A percentile compares a stretch with the other conserved stretches of the same genome.
phyloP scores from a whole-genome alignment of 176 grass and related monocot species.

The Hordeum marinum region DNA sequence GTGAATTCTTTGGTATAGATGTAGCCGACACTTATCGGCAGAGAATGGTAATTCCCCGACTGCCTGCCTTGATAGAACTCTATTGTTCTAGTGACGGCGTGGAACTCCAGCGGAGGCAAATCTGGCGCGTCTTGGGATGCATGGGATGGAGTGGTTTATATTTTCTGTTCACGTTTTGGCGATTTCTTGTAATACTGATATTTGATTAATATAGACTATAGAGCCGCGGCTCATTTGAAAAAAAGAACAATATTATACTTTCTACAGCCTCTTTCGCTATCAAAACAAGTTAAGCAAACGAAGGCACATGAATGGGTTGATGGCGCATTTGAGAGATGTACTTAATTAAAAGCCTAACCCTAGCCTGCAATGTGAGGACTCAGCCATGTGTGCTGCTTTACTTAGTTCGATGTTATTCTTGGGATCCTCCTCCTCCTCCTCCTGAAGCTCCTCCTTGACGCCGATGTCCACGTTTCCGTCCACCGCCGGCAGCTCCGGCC shows the following conservation, averaged over 20 bases:
- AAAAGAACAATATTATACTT: background rate
- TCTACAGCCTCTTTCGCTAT: background rate
- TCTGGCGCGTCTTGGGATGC: no score
- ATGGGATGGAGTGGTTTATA: no score
- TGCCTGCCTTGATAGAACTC: no score
- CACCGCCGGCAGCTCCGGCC: background rate
- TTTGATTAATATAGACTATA: no score
- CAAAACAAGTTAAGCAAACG: background rate
- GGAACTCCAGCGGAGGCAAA: no score
- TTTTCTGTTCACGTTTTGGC: no score
- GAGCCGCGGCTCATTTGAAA: no score
- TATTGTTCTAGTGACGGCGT: no score
- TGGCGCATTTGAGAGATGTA: slow-evolving; percentile 1
- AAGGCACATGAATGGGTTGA: background rate
- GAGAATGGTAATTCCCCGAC: no score
- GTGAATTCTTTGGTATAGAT: no score
- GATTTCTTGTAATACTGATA: no score
- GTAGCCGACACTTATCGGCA: no score
- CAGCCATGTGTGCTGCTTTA: slow-evolving; percentile 5
- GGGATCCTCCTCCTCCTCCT: background rate
- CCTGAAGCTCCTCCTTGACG: slow-evolving; percentile 11
- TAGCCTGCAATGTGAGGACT: slow-evolving; percentile 48
- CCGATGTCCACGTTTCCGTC: slow-evolving; percentile 11
- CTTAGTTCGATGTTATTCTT: background rate
- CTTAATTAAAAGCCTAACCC: slow-evolving; percentile 42